These are phyloP conservation scores for Neocallimastix lanati DNA, from an alignment of 192 early-diverging fungal genomes.

Conservation along the genomic window DNA sequence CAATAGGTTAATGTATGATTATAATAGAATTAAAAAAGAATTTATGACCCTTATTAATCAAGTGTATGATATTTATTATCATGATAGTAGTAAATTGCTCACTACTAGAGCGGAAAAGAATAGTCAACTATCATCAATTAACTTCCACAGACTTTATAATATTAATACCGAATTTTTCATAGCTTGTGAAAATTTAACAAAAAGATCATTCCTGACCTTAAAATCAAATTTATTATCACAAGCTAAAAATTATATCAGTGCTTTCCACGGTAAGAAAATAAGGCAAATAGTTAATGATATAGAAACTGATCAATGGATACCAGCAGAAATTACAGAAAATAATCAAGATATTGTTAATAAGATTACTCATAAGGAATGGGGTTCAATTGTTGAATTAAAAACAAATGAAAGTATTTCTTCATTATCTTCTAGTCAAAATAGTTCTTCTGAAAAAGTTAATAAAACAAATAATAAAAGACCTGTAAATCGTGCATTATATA, in stretches of 20 bases:
- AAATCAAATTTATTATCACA: not conserved
- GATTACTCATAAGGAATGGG: not conserved
- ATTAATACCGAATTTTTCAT: not conserved
- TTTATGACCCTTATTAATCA: not conserved
- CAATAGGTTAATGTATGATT: not conserved
- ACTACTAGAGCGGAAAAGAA: not conserved
- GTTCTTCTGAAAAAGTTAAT: not conserved
- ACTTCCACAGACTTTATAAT: not conserved
- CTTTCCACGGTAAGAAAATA: not conserved
- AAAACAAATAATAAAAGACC: not conserved
- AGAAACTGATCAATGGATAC: not conserved
- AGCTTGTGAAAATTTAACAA: not conserved
- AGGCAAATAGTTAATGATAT: not conserved
- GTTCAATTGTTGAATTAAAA: not conserved
- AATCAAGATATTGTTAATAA: not conserved
- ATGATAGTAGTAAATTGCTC: not conserved
- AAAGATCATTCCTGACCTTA: not conserved
- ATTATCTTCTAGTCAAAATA: not conserved
- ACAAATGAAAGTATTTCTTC: not conserved
- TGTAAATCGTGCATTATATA: not conserved
- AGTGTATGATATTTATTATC: not conserved
- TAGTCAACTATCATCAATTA: not conserved
- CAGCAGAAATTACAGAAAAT: not conserved
- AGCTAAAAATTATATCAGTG: not conserved
- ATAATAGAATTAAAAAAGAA: not conserved